Evolutionary conservation across 2,329 filamentous ascomycete genomes (phyloP), one percentile per base, ranked within the genome.

Genomic region (Pyrenophora seminiperda): DNA sequence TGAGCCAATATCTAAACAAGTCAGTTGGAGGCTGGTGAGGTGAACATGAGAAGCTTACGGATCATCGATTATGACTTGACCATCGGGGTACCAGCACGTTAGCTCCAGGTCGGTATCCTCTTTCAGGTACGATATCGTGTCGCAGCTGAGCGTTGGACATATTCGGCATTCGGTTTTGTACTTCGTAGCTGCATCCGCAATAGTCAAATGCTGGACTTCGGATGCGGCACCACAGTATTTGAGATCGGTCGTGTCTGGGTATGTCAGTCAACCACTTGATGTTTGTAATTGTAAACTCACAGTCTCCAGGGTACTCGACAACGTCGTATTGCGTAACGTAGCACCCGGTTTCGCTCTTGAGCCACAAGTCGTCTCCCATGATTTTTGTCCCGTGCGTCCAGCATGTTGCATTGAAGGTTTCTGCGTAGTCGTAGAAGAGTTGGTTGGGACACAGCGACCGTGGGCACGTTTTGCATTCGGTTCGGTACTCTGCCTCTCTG

Each of bases 401-500:
- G 45, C 67, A 70, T 19, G 62, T 68, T 15, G 51, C 59, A 33
- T 68, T 68, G 29, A 68, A 42, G 7, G 9, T 13, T 2, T 65
- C 64, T 9, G 44, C 34, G 5, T n/a, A 22, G 3, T 20, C 37
- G 46, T 68, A 68, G 11, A 41, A 45, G 1, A 62, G 37, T 14
- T 60, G 49, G 27, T 70, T 68, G 2, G 67, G 47, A 39, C 67
- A 68, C 0, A 70, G 50, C 10, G 62, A 62, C n/a, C 57, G 57
- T 18, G 67, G 65, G 38, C 65, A 68, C 4, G 65, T 67, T 36
- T 70, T 70, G 47, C 67, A 70, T 49, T 70, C 67, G 0, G 67
- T 68, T 29, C 56, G 56, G 41, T 56, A 59, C 17, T 70, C 66
- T 9, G 60, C 59, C 10, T 36, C 24, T 3, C 54, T 63, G 22